These are phyloP conservation scores for Adansonia madagascariensis DNA, from an alignment of 441 rosid genomes.

Conservation along the genomic window DNA sequence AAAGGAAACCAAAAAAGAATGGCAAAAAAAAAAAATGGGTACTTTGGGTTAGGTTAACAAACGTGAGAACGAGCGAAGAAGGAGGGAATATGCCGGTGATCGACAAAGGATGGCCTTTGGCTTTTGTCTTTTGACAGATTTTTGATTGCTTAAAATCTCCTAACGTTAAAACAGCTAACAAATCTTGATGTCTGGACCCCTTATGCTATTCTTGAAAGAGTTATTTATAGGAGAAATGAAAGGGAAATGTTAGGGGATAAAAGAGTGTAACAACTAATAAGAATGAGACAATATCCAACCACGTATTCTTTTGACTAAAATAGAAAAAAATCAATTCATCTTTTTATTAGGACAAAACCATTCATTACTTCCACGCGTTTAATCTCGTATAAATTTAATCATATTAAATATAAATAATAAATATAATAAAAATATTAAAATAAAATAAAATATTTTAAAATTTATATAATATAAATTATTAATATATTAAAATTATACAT, in stretches of 20 bases:
- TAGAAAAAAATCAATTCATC: neutral
- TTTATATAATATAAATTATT: no score
- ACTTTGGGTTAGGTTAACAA: conserved; percentile 39
- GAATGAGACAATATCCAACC: neutral
- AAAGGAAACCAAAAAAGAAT: conserved; percentile 8
- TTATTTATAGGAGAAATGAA: neutral
- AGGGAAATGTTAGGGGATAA: neutral
- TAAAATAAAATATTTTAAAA: no score
- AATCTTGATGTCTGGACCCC: neutral
- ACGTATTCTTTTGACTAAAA: neutral
- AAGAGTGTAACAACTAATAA: neutral
- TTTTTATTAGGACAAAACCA: no score
- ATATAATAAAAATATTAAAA: no score
- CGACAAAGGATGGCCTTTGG: neutral
- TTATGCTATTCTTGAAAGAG: conserved; percentile 26
- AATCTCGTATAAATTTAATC: no score
- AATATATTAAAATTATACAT: no score
- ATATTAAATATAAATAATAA: no score
- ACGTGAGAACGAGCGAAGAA: conserved; percentile 55
- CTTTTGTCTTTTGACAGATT: neutral
- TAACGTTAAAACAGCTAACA: neutral
- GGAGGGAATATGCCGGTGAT: conserved; percentile 30
- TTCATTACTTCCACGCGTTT: no score
- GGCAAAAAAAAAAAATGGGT: conserved; percentile 19
- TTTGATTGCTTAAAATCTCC: neutral